These are phyloP conservation scores for Oryza australiensis DNA, from an alignment of 176 grass and related monocot genomes.

Conservation along the genomic window DNA sequence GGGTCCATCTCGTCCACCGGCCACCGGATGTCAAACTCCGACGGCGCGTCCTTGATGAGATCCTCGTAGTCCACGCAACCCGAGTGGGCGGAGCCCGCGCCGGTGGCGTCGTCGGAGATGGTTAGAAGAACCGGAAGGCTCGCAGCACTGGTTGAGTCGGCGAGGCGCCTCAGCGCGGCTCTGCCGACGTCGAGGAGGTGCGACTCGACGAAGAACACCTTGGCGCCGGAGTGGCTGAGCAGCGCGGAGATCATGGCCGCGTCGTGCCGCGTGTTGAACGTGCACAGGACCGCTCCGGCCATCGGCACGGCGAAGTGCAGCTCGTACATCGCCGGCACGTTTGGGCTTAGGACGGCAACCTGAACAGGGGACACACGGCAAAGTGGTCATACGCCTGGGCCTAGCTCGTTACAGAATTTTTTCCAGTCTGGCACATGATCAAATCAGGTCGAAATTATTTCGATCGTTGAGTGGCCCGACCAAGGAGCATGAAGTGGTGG, in stretches of 20 bases:
- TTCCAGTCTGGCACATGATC: neutral
- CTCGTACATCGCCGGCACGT: constrained; percentile 56
- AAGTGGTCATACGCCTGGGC: neutral
- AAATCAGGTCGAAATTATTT: no score
- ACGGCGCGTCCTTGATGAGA: constrained; percentile 12
- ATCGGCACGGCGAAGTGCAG: constrained; percentile 63
- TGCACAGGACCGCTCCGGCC: constrained; percentile 54
- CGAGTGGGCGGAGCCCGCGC: neutral
- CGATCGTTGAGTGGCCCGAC: no score
- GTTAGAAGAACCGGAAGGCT: constrained; percentile 12
- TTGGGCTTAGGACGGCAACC: constrained; percentile 50
- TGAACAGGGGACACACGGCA: neutral
- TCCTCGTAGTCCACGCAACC: constrained; percentile 15
- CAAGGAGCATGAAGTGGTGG: no score
- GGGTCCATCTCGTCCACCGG: constrained; percentile 41
- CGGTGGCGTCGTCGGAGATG: neutral
- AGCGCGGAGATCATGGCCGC: constrained; percentile 34
- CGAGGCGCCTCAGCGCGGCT: constrained; percentile 13
- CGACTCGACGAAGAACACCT: constrained; percentile 55
- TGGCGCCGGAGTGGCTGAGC: constrained; percentile 51
- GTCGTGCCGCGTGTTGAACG: constrained; percentile 46
- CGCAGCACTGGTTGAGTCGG: neutral
- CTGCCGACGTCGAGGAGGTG: constrained; percentile 37
- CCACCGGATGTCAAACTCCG: constrained; percentile 47
- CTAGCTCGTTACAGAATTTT: no score